phyloP scores from a whole-genome alignment of 2,329 filamentous ascomycete genomes.

The Raffaelea deltoideospora region DNA sequence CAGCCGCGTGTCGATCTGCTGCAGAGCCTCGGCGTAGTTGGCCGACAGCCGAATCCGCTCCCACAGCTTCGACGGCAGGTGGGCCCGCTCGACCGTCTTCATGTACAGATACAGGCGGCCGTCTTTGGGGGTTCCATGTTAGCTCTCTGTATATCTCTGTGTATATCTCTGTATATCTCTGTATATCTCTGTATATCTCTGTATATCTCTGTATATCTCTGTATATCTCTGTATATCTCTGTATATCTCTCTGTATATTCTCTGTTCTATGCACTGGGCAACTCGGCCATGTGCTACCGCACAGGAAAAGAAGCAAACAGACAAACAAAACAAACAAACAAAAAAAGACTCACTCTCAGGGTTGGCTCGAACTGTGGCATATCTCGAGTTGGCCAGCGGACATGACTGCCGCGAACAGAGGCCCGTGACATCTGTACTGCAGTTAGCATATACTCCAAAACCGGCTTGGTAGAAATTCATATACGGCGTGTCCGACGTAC shows the following conservation, averaged over 20 bases:
- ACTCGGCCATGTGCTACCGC: too few relatives aligned
- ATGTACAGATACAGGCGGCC: conserved; percentile 82
- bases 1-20: conserved; percentile 71
- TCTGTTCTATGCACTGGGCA: too few relatives aligned
- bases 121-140: conserved; percentile 1
- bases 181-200: too few relatives aligned
- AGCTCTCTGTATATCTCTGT: too few relatives aligned
- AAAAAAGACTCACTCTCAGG: conserved; percentile 25
- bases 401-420: conserved; percentile 56
- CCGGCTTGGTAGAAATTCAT: background rate
- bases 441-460: background rate
- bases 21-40: conserved; percentile 81
- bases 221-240: too few relatives aligned
- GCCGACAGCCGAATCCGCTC: conserved; percentile 78
- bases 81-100: conserved; percentile 82
- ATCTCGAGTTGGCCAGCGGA: conserved; percentile 78
- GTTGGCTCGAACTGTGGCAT: conserved; percentile 80
- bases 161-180: too few relatives aligned
- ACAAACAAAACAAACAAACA: background rate
- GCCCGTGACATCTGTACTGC: conserved; percentile 18
- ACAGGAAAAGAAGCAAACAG: background rate
- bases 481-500: conserved; percentile 20
- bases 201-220: too few relatives aligned
- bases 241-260: too few relatives aligned
- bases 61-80: conserved; percentile 85